Evolutionary conservation across 1,284 basidiomycete species (phyloP), one percentile per base, ranked within the genome.

Genomic region (Golubevia pallescens): DNA sequence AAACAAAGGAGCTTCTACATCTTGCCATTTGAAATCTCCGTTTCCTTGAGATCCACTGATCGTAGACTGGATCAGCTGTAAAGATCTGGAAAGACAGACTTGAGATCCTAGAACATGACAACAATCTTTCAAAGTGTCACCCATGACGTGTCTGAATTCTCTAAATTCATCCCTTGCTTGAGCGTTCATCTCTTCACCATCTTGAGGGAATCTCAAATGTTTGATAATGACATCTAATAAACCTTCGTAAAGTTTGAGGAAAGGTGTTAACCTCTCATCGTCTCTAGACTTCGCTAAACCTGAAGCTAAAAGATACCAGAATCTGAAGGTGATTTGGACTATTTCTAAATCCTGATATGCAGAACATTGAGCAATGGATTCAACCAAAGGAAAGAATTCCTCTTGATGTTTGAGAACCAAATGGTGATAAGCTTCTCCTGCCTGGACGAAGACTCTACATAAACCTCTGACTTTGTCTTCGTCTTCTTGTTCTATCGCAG

Each of bases 111-210:
- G 90, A 48, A 99, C 95, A 71, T 92, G 90, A 86, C 97, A 99
- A 85, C 97, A 99, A 86, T 99, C 97, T 87, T 99, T 99, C 75
- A 99, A 89, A 3, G 97, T 99, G 86, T 99, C 96, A 61, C 97
- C 97, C 93, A 99, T 99, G 71, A 95, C 91, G 87, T 99, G 97
- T 63, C 97, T 89, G 89, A 99, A 99, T 4, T 91, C 90, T 23
- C 97, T 90, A 89, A 99, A 99, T 80, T 93, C 92, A 71, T 99
- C 97, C 8, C 92, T 90, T 84, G 97, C 96, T 86, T 96, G 93
- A 2, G 92, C 91, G 2, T 90, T 89, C 74, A 95, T 87, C 28
- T 89, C 86, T 21, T 88, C 86, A 63, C 94, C 93, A 59, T 86
- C 78, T 7, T 90, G 84, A 2, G 97, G 95, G 87, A 97, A 99